These are phyloP conservation scores for Penicillium canescens DNA, from an alignment of 495 filamentous ascomycete genomes.

Conservation along the genomic window DNA sequence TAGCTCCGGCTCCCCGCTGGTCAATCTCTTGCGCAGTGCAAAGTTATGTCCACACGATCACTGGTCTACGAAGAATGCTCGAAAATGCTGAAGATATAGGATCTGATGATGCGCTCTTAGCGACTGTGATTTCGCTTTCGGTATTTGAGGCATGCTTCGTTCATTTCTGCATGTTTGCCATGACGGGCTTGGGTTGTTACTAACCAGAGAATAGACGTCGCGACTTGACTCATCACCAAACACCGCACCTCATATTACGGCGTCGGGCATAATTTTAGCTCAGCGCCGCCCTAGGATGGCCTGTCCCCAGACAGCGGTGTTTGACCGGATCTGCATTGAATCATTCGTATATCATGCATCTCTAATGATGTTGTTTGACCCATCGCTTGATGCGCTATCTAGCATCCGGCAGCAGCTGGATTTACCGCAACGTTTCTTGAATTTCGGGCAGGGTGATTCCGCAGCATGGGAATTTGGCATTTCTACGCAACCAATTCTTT, in stretches of 20 bases:
- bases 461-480: neutral
- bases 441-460: neutral
- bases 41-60: conserved; percentile 12
- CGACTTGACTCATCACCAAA: conserved; percentile 6
- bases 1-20: conserved; percentile 3
- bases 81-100: neutral
- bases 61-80: neutral
- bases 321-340: conserved; percentile 17
- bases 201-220: conserved; percentile 1
- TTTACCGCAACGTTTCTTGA: conserved; percentile 1
- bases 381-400: conserved; percentile 11
- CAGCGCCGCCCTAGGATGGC: neutral
- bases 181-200: too few relatives aligned
- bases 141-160: conserved; percentile 14
- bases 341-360: conserved; percentile 17
- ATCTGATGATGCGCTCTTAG: conserved; percentile 9
- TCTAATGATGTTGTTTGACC: conserved; percentile 18
- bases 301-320: conserved; percentile 8
- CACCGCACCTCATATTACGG: conserved; percentile 8
- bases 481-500: conserved; percentile 10
- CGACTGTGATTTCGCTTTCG: conserved; percentile 8
- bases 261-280: conserved; percentile 4
- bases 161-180: neutral
- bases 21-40: conserved; percentile 3
- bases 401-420: neutral